Percentiles rank a stretch among this genome's conserved stretches.
These are phyloP conservation scores for Solanum piurae DNA, from an alignment of 257 asterid species.

Conservation along the genomic window DNA sequence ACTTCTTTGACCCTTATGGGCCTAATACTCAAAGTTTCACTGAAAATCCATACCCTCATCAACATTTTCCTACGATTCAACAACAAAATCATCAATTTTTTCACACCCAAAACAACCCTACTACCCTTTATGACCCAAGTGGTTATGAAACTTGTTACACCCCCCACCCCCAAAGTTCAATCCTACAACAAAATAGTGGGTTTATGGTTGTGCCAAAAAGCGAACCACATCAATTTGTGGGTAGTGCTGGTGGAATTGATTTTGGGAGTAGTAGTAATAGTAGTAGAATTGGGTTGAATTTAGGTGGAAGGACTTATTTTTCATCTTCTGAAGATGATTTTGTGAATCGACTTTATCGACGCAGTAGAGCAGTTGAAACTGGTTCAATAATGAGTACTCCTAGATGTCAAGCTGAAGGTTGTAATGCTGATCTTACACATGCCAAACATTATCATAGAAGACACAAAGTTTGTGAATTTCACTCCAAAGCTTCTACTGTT, in stretches of 20 bases:
- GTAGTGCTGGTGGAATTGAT: conserved; percentile 27
- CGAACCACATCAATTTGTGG: conserved; percentile 42
- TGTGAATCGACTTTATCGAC: conserved; percentile 97
- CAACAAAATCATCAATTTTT: conserved; percentile 25
- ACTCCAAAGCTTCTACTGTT: conserved; percentile 91
- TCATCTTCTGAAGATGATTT: conserved; percentile 91
- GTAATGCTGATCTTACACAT: conserved; percentile 82
- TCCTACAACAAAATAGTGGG: conserved; percentile 41
- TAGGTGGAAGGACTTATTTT: conserved; percentile 89
- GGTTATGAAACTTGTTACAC: conserved; percentile 24
- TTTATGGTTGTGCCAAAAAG: conserved; percentile 67
- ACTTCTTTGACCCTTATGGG: conserved; percentile 41
- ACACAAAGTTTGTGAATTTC: conserved; percentile 98
- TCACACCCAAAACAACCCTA: conserved; percentile 14
- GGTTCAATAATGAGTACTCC: conserved; percentile 58
- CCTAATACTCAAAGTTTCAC: conserved; percentile 27
- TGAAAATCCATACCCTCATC: conserved; percentile 21
- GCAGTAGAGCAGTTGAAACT: conserved; percentile 59
- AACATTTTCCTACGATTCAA: conserved; percentile 24
- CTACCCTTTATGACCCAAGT: conserved; percentile 45
- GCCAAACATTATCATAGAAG: conserved; percentile 98
- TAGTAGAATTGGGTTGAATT: conserved; percentile 62
- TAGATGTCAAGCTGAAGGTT: conserved; percentile 89
- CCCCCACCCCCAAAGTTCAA: conserved; percentile 17
- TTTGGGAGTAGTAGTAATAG: background rate